A percentile compares a stretch with the other conserved stretches of the same genome.
These are phyloP conservation scores for Ceratocystis alfenasii DNA, from an alignment of 2,329 filamentous ascomycete genomes.

Conservation along the genomic window DNA sequence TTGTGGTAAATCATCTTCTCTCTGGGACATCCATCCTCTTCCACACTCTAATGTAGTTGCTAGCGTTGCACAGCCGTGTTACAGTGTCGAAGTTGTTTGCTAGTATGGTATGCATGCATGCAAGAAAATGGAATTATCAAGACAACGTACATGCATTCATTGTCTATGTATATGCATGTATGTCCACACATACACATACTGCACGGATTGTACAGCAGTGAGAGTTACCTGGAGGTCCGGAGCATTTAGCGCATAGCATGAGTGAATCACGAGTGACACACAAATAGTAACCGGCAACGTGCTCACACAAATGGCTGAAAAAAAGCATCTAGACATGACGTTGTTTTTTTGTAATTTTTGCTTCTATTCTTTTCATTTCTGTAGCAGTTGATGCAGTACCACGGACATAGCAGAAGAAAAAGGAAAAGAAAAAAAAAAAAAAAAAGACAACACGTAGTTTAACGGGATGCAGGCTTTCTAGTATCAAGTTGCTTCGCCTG, in stretches of 20 bases:
- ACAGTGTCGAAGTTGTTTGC: neutral
- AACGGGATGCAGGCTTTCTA: neutral
- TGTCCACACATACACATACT: no score
- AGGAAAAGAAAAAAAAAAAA: neutral
- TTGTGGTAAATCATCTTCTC: neutral
- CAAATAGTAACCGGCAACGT: no score
- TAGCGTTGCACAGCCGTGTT: conserved; percentile 3
- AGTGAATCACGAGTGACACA: no score
- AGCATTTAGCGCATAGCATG: no score
- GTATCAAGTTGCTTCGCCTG: neutral
- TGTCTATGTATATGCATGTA: no score
- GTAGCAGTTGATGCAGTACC: neutral
- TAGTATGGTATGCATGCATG: neutral
- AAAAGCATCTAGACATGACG: neutral
- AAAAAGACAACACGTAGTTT: neutral
- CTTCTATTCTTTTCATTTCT: no score
- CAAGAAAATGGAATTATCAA: neutral
- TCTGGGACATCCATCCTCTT: neutral
- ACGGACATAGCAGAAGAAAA: neutral
- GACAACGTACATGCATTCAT: no score
- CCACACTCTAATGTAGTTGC: neutral
- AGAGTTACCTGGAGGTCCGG: no score
- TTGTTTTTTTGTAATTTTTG: neutral
- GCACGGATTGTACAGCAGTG: no score
- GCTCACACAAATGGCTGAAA: no score